Base-by-base conservation (phyloP, 1,284 basidiomycete species). In the Microstroma glucosiphilum region DNA sequence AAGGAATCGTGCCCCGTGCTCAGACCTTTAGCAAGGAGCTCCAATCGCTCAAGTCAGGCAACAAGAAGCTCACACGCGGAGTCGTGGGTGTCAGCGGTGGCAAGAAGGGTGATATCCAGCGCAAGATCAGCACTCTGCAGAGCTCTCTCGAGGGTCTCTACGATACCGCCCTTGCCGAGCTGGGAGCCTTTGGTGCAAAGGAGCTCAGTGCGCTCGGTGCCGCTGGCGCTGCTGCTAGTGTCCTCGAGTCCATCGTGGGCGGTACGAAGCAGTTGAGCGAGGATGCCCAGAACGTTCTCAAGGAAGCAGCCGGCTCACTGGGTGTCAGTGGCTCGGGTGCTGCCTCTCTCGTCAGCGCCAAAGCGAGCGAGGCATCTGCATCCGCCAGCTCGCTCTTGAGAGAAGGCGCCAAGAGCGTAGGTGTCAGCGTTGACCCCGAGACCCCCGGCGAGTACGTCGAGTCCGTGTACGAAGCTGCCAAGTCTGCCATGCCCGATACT, bases 1-100 rank as follows among this genome's bases (percentile, higher is more conserved):
- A 67, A 15, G 73, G 72, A 12, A 64, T 76, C 40, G 54, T 60
- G 25, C 65, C 68, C 61, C 67, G 72, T 11, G 67, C 66, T 43
- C 43, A 61, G 13, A 43, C 69, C 15, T 69, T 70, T 42, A 49
- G 55, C 3, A 62, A 68, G 19, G 73, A 76, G 60, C 60, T 74
- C 15, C 17, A 59, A 1, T 66, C 63, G 3, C 65, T 75, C 6
- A 63, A 67, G 26, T 62, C 58, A 53, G 63, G 63, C 46, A 62
- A 63, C 58, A 64, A 63, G 54, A 54, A 58, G 13, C 62, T 70
- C 40, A 62, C 61, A 21, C 26, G 57, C 8, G 43, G 59, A 13
- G 62, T 63, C 19, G 66, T 66, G 9, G 68, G 69, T 6, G 40
- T 57, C 8, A 63, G 65, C 55, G 43, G 58, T 19, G 1, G 15